These are phyloP conservation scores for Corchorus capsularis DNA, from an alignment of 345 rosid genomes.

Conservation along the genomic window DNA sequence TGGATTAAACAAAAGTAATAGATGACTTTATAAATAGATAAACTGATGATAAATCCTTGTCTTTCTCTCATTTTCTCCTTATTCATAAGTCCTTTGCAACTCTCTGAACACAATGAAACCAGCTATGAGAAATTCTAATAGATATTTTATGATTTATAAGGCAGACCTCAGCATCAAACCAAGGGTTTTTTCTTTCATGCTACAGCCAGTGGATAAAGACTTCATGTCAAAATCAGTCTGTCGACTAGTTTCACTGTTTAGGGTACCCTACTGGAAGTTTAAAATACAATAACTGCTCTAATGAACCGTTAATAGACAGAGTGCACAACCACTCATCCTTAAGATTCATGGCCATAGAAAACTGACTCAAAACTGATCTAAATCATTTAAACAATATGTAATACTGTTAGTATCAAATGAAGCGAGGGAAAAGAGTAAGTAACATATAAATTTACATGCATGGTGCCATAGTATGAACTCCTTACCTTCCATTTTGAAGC, in stretches of 20 bases:
- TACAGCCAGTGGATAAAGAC: not conserved
- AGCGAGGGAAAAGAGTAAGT: not conserved
- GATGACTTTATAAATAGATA: not conserved
- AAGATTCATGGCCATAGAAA: not conserved
- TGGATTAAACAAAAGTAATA: not conserved
- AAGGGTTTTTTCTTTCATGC: not conserved
- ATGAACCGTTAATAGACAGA: not conserved
- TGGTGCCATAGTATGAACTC: not conserved
- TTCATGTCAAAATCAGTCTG: not conserved
- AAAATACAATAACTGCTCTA: not conserved
- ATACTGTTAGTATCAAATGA: not conserved
- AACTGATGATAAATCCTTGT: not conserved
- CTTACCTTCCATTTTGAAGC: conserved; percentile 97
- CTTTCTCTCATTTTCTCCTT: conserved; percentile 1
- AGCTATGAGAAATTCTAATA: not conserved
- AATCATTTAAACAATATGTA: not conserved
- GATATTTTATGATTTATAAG: too few relatives aligned
- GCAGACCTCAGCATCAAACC: not conserved
- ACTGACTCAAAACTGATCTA: not conserved
- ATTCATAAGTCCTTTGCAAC: not conserved
- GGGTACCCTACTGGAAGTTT: not conserved
- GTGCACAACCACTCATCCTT: not conserved
- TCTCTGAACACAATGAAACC: not conserved
- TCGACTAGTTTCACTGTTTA: not conserved
- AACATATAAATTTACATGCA: conserved; percentile 8